These are phyloP conservation scores for Globisporangium ultimum DNA, from an alignment of 352 stramenopile species.

Conservation along the genomic window DNA sequence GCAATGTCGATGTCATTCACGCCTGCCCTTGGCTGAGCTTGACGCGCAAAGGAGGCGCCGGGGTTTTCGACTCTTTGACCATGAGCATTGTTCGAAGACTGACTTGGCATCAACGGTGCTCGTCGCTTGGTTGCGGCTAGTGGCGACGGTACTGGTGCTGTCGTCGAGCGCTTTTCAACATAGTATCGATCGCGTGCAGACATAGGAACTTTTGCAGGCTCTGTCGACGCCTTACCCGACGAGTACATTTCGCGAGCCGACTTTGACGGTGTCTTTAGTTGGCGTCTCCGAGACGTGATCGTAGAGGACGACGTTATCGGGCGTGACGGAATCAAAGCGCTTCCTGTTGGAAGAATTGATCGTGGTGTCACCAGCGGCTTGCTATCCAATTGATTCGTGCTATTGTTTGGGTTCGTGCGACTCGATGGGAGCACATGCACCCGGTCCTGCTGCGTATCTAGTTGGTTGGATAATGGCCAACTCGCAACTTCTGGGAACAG, in stretches of 20 bases:
- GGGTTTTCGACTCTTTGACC: not conserved
- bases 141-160: constrained; percentile 22
- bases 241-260: constrained; percentile 14
- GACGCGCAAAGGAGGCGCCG: not conserved
- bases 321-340: constrained; percentile 44
- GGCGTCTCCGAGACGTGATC: constrained; percentile 9
- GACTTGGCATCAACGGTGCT: not conserved
- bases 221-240: not conserved
- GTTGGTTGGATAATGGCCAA: constrained; percentile 12
- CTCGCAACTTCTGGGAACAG: constrained; percentile 29
- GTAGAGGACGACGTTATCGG: constrained; percentile 32
- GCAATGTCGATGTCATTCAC: not conserved
- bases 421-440: too few species aligned
- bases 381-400: not conserved
- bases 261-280: constrained; percentile 7
- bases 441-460: constrained; percentile 2
- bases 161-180: constrained; percentile 44
- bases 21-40: not conserved
- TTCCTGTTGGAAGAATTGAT: constrained; percentile 25
- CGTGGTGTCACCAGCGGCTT: constrained; percentile 30
- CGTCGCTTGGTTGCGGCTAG: constrained; percentile 8
- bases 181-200: constrained; percentile 62
- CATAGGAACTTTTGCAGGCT: constrained; percentile 37
- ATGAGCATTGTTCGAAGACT: not conserved
- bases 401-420: not conserved